phyloP scores from a whole-genome alignment of 345 rosid genomes.

The Citrus medica region DNA sequence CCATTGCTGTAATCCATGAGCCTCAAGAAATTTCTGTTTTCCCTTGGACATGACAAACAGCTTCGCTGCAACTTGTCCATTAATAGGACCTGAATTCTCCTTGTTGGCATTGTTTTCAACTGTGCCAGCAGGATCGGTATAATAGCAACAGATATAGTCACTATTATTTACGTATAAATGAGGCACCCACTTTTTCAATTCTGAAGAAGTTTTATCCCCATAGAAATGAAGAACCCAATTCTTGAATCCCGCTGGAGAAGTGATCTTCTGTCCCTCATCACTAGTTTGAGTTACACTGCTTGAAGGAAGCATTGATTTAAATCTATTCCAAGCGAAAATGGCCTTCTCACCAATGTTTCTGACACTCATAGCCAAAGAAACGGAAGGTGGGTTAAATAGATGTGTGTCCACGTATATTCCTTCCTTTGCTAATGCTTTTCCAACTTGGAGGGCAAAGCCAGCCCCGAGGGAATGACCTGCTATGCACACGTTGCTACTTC shows the following conservation, averaged over 20 bases:
- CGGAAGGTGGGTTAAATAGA: conserved; percentile 91
- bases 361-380: conserved; percentile 89
- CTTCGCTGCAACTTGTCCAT: conserved; percentile 65
- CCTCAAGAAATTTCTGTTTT: conserved; percentile 90
- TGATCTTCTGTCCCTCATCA: conserved; percentile 22
- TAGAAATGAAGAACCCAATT: conserved; percentile 56
- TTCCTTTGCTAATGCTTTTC: conserved; percentile 88
- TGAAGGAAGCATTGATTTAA: conserved; percentile 79
- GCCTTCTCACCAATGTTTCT: conserved; percentile 84
- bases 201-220: conserved; percentile 38
- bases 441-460: conserved; percentile 92
- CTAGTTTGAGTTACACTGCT: conserved; percentile 19
- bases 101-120: conserved; percentile 33
- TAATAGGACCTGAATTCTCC: conserved; percentile 45
- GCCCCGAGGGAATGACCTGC: conserved; percentile 98
- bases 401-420: conserved; percentile 80
- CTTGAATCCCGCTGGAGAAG: conserved; percentile 40
- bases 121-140: conserved; percentile 51
- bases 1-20: conserved; percentile 97
- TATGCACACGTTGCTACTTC: conserved; percentile 73
- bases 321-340: conserved; percentile 65
- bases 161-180: conserved; percentile 88
- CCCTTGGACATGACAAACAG: conserved; percentile 90
- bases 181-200: conserved; percentile 75
- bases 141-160: conserved; percentile 84